Conservation (phyloP, 2,329 filamentous ascomycete species). For the Botrytis fragariae region DNA sequence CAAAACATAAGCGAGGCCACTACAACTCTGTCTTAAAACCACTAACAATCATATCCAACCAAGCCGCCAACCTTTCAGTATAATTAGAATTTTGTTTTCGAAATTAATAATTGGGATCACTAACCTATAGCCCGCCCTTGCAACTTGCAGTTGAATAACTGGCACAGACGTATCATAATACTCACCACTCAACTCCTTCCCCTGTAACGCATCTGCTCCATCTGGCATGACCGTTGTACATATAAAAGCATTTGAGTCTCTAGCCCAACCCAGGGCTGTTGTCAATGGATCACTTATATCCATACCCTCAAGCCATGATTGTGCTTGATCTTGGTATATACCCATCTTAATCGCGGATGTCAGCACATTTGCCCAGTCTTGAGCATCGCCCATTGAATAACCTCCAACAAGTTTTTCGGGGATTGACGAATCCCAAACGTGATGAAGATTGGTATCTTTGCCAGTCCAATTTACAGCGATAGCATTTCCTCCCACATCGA, state of each 20-base stretch:
- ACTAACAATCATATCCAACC: conserved; percentile 61
- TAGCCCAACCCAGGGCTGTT: conserved; percentile 63
- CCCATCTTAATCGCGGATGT: conserved; percentile 54
- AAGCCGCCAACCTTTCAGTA: conserved; percentile 53
- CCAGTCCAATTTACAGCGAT: conserved; percentile 63
- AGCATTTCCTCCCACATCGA: conserved; percentile 64
- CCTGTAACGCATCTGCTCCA: conserved; percentile 55
- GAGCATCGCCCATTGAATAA: conserved; percentile 49
- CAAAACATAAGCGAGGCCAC: not conserved
- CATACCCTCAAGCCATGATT: conserved; percentile 57
- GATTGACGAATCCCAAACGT: conserved; percentile 72
- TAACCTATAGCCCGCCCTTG: conserved; percentile 62
- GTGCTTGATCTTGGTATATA: conserved; percentile 50
- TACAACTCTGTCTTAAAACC: conserved; percentile 31
- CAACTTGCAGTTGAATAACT: conserved; percentile 64
- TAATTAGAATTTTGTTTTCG: conserved; percentile 1
- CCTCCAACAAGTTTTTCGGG: conserved; percentile 62
- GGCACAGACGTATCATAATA: conserved; percentile 65
- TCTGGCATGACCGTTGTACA: conserved; percentile 61
- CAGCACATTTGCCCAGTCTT: conserved; percentile 56
- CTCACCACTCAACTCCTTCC: conserved; percentile 58
- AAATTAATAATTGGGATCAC: conserved; percentile 14
- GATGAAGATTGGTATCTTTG: conserved; percentile 61
- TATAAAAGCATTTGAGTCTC: conserved; percentile 60
- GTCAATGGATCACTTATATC: conserved; percentile 52